Conservation (phyloP, 441 rosid species). For the Manihot esculenta region DNA sequence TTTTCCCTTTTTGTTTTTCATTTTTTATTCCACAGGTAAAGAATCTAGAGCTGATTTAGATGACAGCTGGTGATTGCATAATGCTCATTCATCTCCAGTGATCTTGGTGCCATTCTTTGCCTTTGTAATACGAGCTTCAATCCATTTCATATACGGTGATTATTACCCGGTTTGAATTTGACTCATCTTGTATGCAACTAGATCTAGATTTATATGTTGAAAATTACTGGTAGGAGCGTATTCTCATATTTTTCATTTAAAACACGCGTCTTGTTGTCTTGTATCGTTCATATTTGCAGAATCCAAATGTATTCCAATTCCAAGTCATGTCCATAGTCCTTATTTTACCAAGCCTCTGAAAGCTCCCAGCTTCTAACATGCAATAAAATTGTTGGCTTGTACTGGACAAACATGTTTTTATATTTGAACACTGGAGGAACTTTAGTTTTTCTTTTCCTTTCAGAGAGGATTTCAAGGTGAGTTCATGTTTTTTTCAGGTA, state of each 20-base stretch:
- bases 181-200: slow-evolving; percentile 30
- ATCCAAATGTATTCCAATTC: slow-evolving; percentile 13
- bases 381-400: slow-evolving; percentile 11
- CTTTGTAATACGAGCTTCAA: slow-evolving; percentile 20
- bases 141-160: slow-evolving; percentile 25
- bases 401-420: neutral
- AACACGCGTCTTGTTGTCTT: neutral
- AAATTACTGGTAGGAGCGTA: slow-evolving; percentile 3
- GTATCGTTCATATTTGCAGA: slow-evolving; percentile 15
- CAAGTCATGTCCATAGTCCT: slow-evolving; percentile 16
- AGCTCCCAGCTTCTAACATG: slow-evolving; percentile 12
- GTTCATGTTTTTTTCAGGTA: neutral
- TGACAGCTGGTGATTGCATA: slow-evolving; percentile 12
- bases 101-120: slow-evolving; percentile 19
- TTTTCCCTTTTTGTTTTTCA: neutral
- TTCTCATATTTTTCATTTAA: slow-evolving; percentile 7
- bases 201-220: slow-evolving; percentile 23
- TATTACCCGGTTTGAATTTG: slow-evolving; percentile 22
- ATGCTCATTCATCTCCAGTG: slow-evolving; percentile 17
- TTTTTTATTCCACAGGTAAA: slow-evolving; percentile 16
- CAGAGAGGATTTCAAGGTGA: neutral
- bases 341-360: slow-evolving; percentile 17
- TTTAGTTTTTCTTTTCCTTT: neutral
- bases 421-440: neutral
- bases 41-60: slow-evolving; percentile 28